Evolutionary conservation across 164 flowering plant species (phyloP).

Genomic region (Saururus chinensis): DNA sequence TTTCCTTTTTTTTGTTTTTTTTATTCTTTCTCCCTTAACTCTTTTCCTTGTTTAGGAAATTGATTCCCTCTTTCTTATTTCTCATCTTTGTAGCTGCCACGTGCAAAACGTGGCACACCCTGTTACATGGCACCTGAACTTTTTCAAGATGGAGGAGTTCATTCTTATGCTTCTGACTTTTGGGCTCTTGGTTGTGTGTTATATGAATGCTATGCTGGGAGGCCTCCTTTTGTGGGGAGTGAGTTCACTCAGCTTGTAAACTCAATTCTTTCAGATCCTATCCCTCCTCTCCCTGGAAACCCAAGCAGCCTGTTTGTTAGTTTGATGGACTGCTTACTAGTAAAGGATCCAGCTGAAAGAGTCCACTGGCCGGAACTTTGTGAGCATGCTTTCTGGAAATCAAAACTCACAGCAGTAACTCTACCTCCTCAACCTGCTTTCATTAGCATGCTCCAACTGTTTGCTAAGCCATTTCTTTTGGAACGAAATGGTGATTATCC

Average conservation of each 20-base stretch:
- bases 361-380: conserved; percentile 85
- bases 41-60: not conserved
- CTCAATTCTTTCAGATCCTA: conserved; percentile 72
- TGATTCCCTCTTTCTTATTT: not conserved
- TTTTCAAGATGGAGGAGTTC: conserved; percentile 93
- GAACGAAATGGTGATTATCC: conserved; percentile 75
- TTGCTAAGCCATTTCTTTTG: conserved; percentile 50
- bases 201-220: conserved; percentile 87
- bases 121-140: conserved; percentile 98
- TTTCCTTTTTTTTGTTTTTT: conserved; percentile 4
- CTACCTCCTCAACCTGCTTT: conserved; percentile 95
- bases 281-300: conserved; percentile 70
- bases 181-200: conserved; percentile 99
- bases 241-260: conserved; percentile 87
- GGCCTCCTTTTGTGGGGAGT: conserved; percentile 82
- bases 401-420: conserved; percentile 37
- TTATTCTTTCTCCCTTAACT: not conserved
- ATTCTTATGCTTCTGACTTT: conserved; percentile 95
- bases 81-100: conserved; percentile 47
- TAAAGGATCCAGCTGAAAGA: conserved; percentile 93
- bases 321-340: conserved; percentile 63
- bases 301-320: conserved; percentile 70
- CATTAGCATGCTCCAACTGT: conserved; percentile 49
- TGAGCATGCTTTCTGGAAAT: conserved; percentile 79
- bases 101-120: conserved; percentile 96